phyloP scores from a whole-genome alignment of 106 monocot genomes.

The Dendrobium huoshanense region DNA sequence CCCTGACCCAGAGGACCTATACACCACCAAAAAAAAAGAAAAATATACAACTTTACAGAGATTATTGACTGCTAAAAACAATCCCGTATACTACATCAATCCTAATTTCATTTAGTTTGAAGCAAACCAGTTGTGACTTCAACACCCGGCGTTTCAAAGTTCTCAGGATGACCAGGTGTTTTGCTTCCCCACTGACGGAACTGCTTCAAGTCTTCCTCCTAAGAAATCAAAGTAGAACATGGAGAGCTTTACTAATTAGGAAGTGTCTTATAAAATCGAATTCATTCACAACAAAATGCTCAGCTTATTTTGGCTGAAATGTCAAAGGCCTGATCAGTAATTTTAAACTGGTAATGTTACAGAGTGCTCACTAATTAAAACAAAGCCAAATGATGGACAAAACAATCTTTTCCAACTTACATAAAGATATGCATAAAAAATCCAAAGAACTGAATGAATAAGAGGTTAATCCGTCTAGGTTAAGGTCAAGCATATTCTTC shows the following conservation, averaged over 20 bases:
- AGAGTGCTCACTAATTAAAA: too few relatives aligned
- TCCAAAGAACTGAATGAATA: too few relatives aligned
- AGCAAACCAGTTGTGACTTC: constrained; percentile 94
- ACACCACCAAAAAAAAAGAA: not conserved
- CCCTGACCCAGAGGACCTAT: constrained; percentile 75
- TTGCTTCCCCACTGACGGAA: constrained; percentile 95
- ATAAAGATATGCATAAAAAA: too few relatives aligned
- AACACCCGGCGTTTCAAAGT: constrained; percentile 84
- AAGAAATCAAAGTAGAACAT: constrained; percentile 6
- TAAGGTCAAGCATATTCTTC: too few relatives aligned
- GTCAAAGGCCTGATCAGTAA: too few relatives aligned
- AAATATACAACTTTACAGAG: not conserved
- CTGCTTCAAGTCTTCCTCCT: constrained; percentile 76
- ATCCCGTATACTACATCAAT: not conserved
- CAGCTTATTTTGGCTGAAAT: not conserved
- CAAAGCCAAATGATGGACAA: too few relatives aligned
- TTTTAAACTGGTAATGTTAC: too few relatives aligned
- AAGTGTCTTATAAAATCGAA: not conserved
- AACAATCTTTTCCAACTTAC: too few relatives aligned
- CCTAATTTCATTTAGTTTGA: constrained; percentile 4
- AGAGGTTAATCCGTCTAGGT: too few relatives aligned
- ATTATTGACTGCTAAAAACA: not conserved
- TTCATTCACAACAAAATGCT: not conserved
- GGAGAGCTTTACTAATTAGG: not conserved
- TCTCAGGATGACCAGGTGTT: constrained; percentile 97